Percentiles rank a stretch among this genome's conserved stretches.
Evolutionary conservation across 495 filamentous ascomycete species (phyloP).

Genomic region (Daldinia grandis): DNA sequence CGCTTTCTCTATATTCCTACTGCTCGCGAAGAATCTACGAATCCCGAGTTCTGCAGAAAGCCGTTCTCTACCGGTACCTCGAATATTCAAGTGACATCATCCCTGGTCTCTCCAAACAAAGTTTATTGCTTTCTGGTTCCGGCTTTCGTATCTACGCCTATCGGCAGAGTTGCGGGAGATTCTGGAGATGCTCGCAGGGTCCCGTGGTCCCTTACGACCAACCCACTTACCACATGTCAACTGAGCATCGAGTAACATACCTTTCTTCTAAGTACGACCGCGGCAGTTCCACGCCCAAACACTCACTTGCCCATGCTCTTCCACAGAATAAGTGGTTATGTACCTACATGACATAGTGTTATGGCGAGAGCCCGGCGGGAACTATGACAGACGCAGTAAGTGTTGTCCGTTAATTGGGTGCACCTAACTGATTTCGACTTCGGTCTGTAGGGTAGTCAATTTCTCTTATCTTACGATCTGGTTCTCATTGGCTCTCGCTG

Average conservation of each 20-base stretch:
- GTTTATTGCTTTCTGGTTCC: slow-evolving; percentile 26
- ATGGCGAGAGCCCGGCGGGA: slow-evolving; percentile 15
- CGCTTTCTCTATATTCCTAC: slow-evolving; percentile 6
- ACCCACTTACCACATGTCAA: slow-evolving; percentile 17
- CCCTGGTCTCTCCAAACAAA: slow-evolving; percentile 10
- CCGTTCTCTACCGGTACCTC: slow-evolving; percentile 8
- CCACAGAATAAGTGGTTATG: slow-evolving; percentile 1
- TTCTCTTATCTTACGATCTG: slow-evolving; percentile 35
- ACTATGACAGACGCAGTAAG: slow-evolving; percentile 23
- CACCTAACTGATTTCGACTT: slow-evolving; percentile 27
- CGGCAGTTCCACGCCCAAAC: slow-evolving; percentile 32
- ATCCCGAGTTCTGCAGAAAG: slow-evolving; percentile 19
- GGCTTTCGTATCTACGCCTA: slow-evolving; percentile 13
- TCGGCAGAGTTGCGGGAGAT: slow-evolving; percentile 24
- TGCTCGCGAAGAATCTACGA: slow-evolving; percentile 2
- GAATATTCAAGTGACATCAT: slow-evolving; percentile 35
- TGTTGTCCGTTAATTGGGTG: slow-evolving; percentile 24
- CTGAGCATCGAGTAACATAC: slow-evolving; percentile 24
- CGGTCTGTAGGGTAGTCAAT: slow-evolving; percentile 36
- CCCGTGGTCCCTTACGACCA: slow-evolving; percentile 10
- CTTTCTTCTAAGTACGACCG: slow-evolving; percentile 22
- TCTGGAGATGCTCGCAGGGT: slow-evolving; percentile 10
- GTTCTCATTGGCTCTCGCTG: slow-evolving; percentile 16
- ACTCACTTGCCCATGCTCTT: slow-evolving; percentile 7
- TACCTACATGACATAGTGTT: slow-evolving; percentile 1